Base-by-base conservation (phyloP, 352 stramenopile species). In the Pythium brassicae region DNA sequence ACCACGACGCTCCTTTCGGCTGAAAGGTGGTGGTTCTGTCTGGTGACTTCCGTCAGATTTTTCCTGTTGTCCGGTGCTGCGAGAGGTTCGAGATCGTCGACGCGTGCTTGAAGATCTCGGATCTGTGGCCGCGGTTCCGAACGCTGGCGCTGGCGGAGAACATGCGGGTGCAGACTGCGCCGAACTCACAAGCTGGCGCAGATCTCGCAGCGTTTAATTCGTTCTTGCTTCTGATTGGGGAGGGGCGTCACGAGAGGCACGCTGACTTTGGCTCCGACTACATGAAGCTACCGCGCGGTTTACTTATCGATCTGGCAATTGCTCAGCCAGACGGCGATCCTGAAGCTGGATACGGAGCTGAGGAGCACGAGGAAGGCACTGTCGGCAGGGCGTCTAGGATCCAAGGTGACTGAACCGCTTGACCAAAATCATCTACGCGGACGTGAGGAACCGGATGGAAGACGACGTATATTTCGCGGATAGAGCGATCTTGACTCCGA, bases 351-450 rank as follows among this genome's bases (percentile, higher is more conserved):
- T n/a, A n/a, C n/a, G n/a, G n/a, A n/a, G n/a, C n/a, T n/a, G n/a
- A n/a, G n/a, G n/a, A n/a, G n/a, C n/a, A n/a, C n/a, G n/a, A n/a
- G n/a, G n/a, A n/a, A n/a, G n/a, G n/a, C n/a, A n/a, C n/a, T n/a
- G n/a, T n/a, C n/a, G 97, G 98, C 71, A 85, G 85, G 23, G 99
- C 95, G 22, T 99, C 99, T 0, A 96, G 71, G 10, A 62, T 93
- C 82, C 68, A 89, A 88, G 62, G 89, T 94, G 19, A 5, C 10
- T 23, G 4, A 10, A 9, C 2, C 9, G 19, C 5, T 12, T 47
- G 19, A 47, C 26, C 42, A 19, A 25, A 4, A 25, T 11, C 4
- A 27, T 47, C 20, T 47, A 47, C 42, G 6, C 14, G 75, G 82
- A 92, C 55, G 76, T 95, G 32, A 82, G 84, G 50, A 93, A 93